Base-by-base conservation (phyloP, 495 filamentous ascomycete genomes). In the Wilcoxina mikolae region DNA sequence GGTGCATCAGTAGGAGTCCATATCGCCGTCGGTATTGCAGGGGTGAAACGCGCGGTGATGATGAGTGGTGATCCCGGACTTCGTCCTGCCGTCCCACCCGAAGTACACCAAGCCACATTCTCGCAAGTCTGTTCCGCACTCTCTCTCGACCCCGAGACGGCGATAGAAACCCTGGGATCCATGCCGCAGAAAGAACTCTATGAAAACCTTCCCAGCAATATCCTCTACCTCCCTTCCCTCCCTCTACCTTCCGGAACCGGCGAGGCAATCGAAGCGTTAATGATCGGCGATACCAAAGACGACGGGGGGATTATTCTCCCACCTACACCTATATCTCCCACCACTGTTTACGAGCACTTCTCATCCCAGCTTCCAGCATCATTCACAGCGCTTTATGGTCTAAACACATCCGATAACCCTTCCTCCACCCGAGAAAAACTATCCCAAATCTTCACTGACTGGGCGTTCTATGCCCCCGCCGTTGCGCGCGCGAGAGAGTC, bases 1-100 rank as follows among this genome's bases (percentile, higher is more conserved):
- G 71, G 69, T n/a, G 59, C 71, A 23, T 39, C 26, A 53, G 58
- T 42, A 25, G 55, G 18, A 2, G 25, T 22, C 22, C 12, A 54
- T 9, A 18, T 48, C 28, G 22, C 28, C 20, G 43, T 33, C 33
- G 33, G 33, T 23, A 41, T 24, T 1, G 7, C 49, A 5, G 49
- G 49, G 4, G 49, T 52, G 28, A 52, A 52, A 22, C 47, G 49
- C 10, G 49, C 49, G 15, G 31, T 39, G 22, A 17, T 52, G 28
- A 48, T 57, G 47, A 59, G 57, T 24, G 54, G 57, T 18, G 33
- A n/a, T 47, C 7, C 15, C 47, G 24, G 33, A 29, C 23, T 39
- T 23, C 12, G 18, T 7, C 25, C 18, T 18, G 15, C 35, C 5
- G 0, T 54, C 22, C 10, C 22, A 26, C 18, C 10, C 11, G 41